Evolutionary conservation across 148 eudicot species (phyloP), one percentile per base, ranked within the genome.

Genomic region (Chenopodium album): DNA sequence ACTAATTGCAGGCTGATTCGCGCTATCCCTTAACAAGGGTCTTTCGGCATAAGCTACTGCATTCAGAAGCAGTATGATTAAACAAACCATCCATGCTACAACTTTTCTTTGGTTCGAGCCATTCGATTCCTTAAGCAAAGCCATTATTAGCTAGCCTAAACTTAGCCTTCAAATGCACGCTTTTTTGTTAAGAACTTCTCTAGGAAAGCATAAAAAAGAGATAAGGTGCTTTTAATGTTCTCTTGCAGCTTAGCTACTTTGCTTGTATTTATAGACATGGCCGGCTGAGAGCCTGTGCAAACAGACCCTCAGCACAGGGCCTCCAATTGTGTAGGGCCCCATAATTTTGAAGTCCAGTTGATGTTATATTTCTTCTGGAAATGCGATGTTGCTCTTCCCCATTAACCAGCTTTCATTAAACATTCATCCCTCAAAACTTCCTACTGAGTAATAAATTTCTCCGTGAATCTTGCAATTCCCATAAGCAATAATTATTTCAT

Each of bases 31-130:
- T 46, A 88, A 32, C 34, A 32, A 77, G 28, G 86, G 88, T 80
- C 89, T 88, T 76, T 91, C 87, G 50, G 90, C 92, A 75, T 46
- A 78, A n/a, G 82, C 86, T 31, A 79, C 29, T 66, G 71, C 79
- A 48, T 79, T 75, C 52, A 73, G 16, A 60, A 80, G 78, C 70
- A 90, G 68, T 67, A 90, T 76, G 50, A 65, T 46, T 59, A 86
- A 87, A 76, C 85, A 84, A 13, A 84, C n/a, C 65, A 85, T 66
- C 82, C 88, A 84, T 76, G 82, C 71, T 68, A 52, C 78, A 52
- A 63, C 4, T 48, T 76, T 44, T 80, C 80, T 75, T 70, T 22
- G 76, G 77, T 59, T 48, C 71, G 4, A 41, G 44, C 44, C 44
- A 41, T 41, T 41, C 44, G 56, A 65, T 41, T 76, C 54, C 28